A percentile compares a stretch with the other conserved stretches of the same genome.
Evolutionary conservation across 2,329 filamentous ascomycete species (phyloP).

Genomic region (Raffaelea deltoideospora): DNA sequence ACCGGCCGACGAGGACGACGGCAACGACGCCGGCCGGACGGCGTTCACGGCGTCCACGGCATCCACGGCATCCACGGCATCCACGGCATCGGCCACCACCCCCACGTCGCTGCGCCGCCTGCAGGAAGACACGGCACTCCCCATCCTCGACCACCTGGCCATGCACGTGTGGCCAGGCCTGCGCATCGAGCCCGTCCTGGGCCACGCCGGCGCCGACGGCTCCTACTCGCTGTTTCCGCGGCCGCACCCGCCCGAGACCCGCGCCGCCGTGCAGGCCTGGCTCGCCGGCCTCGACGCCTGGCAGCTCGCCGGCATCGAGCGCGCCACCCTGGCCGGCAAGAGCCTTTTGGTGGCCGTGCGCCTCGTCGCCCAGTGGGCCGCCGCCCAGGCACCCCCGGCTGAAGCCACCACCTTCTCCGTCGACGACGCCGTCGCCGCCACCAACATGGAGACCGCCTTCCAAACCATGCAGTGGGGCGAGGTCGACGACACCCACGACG

Average conservation of each 20-base stretch:
- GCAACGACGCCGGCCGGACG: not conserved
- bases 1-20: slow-evolving; percentile 32
- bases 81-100: slow-evolving; percentile 5
- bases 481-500: slow-evolving; percentile 96
- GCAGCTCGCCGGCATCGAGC: slow-evolving; percentile 77
- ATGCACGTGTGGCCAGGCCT: slow-evolving; percentile 72
- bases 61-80: no score
- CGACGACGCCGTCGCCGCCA: slow-evolving; percentile 64
- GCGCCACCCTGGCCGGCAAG: slow-evolving; percentile 73
- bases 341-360: slow-evolving; percentile 65
- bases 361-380: slow-evolving; percentile 71
- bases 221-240: slow-evolving; percentile 53
- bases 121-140: slow-evolving; percentile 54
- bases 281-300: slow-evolving; percentile 54
- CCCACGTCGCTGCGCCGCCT: slow-evolving; percentile 45
- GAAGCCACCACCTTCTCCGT: slow-evolving; percentile 48
- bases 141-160: slow-evolving; percentile 57
- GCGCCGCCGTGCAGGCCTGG: slow-evolving; percentile 66
- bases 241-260: slow-evolving; percentile 59
- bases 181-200: slow-evolving; percentile 61
- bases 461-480: slow-evolving; percentile 89
- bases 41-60: no score
- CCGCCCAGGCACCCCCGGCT: slow-evolving; percentile 6
- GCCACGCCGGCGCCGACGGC: slow-evolving; percentile 45
- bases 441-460: slow-evolving; percentile 76